A percentile compares a stretch with the other conserved stretches of the same genome.
These are phyloP conservation scores for Gyrodon lividus DNA, from an alignment of 768 basidiomycete species.

Conservation along the genomic window DNA sequence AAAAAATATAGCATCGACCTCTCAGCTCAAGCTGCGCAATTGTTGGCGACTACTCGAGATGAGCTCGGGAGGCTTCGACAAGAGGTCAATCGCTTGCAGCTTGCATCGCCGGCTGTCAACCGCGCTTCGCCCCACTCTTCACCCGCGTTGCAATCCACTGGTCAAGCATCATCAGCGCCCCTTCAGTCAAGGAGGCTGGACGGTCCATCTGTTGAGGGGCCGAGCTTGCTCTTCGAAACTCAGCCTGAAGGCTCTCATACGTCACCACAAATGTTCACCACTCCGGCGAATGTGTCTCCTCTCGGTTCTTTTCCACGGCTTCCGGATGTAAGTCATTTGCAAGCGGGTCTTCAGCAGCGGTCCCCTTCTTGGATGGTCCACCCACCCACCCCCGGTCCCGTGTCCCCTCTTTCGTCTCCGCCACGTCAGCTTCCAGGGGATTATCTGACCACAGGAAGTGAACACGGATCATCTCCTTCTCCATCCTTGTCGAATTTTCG, in stretches of 20 bases:
- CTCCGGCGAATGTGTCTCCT: neutral
- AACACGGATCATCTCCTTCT: neutral
- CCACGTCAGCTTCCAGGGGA: neutral
- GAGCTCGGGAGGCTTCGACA: neutral
- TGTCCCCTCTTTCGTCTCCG: neutral
- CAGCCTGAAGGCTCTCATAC: neutral
- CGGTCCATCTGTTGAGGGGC: neutral
- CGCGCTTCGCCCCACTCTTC: neutral
- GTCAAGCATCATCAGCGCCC: neutral
- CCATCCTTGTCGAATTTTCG: neutral
- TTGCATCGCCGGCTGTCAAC: neutral
- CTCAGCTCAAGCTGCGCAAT: neutral
- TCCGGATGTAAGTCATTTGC: neutral
- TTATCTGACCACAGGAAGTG: neutral
- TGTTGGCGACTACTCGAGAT: constrained; percentile 1
- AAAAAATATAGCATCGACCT: neutral
- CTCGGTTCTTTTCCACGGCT: neutral
- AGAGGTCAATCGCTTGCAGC: neutral
- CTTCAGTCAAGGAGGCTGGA: neutral
- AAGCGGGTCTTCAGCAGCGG: neutral
- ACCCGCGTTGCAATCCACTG: neutral
- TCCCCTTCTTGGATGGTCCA: neutral
- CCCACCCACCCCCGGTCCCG: neutral
- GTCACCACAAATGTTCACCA: too few species aligned
- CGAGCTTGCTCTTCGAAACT: neutral